Evolutionary conservation across 2,329 filamentous ascomycete genomes (phyloP), one percentile per base, ranked within the genome.

Genomic region (Metarhizium brunneum): DNA sequence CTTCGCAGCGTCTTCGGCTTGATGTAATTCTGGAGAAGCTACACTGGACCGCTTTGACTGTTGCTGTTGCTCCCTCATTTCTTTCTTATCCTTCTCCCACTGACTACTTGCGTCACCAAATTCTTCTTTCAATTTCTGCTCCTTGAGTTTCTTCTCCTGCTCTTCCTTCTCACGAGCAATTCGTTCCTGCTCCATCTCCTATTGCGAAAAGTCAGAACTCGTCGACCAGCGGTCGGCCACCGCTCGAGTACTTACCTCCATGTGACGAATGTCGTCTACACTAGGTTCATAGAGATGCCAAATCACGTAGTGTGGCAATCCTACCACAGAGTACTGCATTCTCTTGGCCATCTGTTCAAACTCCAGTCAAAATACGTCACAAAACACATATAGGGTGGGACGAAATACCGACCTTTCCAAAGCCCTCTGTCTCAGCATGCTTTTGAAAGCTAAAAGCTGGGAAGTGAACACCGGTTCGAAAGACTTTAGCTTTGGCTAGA

Each of bases 281-380:
- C 90, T 96, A n/a, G 94, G 94, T 72, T 99, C 94, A 76, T 99
- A 99, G 66, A 99, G 79, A 85, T 99, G 94, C 94, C 94, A 99
- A 61, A 99, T 96, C 1, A 91, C 96, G 71, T 99, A 99, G 69
- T 99, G 94, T 6, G 94, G 94, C 50, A 99, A 79, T 36, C 94
- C 94, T 57, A 99, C 88, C 18, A 99, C 94, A 0, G 92, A 96
- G 67, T 90, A 97, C 57, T 88, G 81, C 94, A 99, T 97, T 58
- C 90, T 86, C 71, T 90, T 94, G 16, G 94, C 90, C 94, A 99
- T 99, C 92, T 96, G 10, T 30, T 14, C 29, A 7, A 51, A 8
- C 7, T 29, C 10, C 6, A 14, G 29, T 53, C 25, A 53, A 29
- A 18, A 35, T 30, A 32, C 3, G 40, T 40, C 18, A 42, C 16